phyloP scores from a whole-genome alignment of 805 yeast species.

The Naumovozyma castellii region DNA sequence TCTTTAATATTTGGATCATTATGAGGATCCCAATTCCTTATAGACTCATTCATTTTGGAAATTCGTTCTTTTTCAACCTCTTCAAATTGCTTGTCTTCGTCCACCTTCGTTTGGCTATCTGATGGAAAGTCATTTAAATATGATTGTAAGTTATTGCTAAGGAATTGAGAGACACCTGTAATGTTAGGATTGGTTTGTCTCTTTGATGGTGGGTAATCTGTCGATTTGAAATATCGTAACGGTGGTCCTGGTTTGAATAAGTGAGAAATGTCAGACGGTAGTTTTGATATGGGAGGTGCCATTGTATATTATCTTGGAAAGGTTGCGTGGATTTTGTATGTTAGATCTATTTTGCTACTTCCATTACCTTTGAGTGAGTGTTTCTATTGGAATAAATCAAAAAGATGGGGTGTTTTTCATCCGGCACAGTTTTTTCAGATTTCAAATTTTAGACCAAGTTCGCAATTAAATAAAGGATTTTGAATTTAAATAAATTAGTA shows the following conservation, averaged over 20 bases:
- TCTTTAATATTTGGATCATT: slow-evolving; percentile 49
- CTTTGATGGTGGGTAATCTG: slow-evolving; percentile 40
- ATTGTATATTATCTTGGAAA: too few relatives aligned
- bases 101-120: slow-evolving; percentile 18
- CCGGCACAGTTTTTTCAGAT: too few relatives aligned
- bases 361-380: too few relatives aligned
- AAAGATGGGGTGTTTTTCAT: too few relatives aligned
- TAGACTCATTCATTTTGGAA: slow-evolving; percentile 30
- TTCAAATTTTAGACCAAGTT: too few relatives aligned
- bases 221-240: slow-evolving; percentile 38
- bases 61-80: slow-evolving; percentile 14
- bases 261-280: slow-evolving; percentile 33
- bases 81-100: slow-evolving; percentile 20
- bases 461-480: too few relatives aligned
- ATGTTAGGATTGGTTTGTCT: slow-evolving; percentile 39
- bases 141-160: slow-evolving; percentile 14
- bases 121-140: slow-evolving; percentile 27
- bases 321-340: too few relatives aligned
- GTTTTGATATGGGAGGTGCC: slow-evolving; percentile 21
- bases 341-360: too few relatives aligned
- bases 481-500: too few relatives aligned
- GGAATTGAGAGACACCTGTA: slow-evolving; percentile 35
- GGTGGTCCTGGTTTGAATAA: slow-evolving; percentile 48
- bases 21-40: slow-evolving; percentile 44
- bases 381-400: too few relatives aligned